Conservation (phyloP, 2,329 filamentous ascomycete species). For the Diplodia scrobiculata region DNA sequence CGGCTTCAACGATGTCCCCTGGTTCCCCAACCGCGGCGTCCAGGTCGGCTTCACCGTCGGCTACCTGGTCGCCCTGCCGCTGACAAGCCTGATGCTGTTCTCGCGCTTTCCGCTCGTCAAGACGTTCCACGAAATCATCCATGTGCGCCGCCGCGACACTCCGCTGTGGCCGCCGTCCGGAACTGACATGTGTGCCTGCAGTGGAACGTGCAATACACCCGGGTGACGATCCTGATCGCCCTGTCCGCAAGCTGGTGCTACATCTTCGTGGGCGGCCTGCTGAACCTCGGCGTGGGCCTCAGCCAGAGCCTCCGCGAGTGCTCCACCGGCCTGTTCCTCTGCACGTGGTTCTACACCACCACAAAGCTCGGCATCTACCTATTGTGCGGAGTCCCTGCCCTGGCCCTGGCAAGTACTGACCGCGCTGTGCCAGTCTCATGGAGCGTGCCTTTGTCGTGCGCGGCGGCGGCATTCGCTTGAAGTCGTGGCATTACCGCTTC, state of each 20-base stretch:
- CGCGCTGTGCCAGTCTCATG: neutral
- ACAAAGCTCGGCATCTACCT: conserved; percentile 2
- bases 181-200: neutral
- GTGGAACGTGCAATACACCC: conserved; percentile 7
- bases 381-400: neutral
- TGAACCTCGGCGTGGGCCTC: conserved; percentile 2
- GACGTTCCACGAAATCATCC: neutral
- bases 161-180: neutral
- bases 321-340: conserved; percentile 3
- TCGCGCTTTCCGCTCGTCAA: neutral
- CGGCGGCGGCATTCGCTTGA: neutral
- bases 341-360: conserved; percentile 16
- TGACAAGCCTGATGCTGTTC: conserved; percentile 1
- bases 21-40: conserved; percentile 1
- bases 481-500: conserved; percentile 16
- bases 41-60: conserved; percentile 1
- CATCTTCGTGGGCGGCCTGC: conserved; percentile 14
- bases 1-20: neutral
- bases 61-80: neutral
- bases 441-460: conserved; percentile 16
- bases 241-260: conserved; percentile 13
- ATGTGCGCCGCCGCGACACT: neutral
- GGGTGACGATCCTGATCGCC: conserved; percentile 9
- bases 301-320: conserved; percentile 4
- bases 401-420: neutral